Evolutionary conservation across 768 basidiomycete genomes (phyloP).

Genomic region (Gymnopilus dilepis): DNA sequence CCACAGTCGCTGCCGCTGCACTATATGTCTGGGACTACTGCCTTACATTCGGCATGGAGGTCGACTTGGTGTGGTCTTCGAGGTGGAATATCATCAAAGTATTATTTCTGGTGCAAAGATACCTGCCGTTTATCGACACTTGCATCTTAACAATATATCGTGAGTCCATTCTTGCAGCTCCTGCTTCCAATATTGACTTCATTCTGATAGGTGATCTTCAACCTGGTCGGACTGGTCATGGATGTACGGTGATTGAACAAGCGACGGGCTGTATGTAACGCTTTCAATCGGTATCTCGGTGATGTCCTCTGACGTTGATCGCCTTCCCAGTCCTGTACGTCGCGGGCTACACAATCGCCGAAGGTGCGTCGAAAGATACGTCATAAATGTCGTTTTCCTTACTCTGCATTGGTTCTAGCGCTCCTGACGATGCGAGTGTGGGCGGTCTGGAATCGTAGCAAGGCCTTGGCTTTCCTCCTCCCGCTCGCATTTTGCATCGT

Average conservation of each 20-base stretch:
- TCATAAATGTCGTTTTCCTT: neutral
- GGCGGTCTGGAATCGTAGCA: constrained; percentile 7
- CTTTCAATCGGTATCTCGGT: too few species aligned
- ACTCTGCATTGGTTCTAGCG: neutral
- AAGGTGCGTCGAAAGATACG: neutral
- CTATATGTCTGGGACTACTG: constrained; percentile 7
- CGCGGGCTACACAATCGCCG: constrained; percentile 2
- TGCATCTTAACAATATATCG: constrained; percentile 5
- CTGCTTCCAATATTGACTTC: neutral
- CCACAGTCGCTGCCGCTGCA: neutral
- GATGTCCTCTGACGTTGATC: neutral
- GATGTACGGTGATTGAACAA: neutral
- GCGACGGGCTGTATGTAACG: constrained; percentile 7
- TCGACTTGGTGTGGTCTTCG: constrained; percentile 5
- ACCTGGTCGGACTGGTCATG: constrained; percentile 1
- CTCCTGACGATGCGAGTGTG: constrained; percentile 19
- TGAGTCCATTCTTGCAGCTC: neutral
- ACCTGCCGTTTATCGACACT: constrained; percentile 2
- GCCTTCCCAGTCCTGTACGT: constrained; percentile 1
- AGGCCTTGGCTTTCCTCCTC: neutral
- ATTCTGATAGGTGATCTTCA: constrained; percentile 8
- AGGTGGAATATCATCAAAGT: constrained; percentile 7
- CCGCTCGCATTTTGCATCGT: neutral
- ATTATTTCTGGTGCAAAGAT: constrained; percentile 4
- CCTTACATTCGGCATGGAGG: neutral